A percentile compares a stretch with the other conserved stretches of the same genome.
Evolutionary conservation across 2,329 filamentous ascomycete genomes (phyloP).

Genomic region (Scopulariopsis brevicaulis): DNA sequence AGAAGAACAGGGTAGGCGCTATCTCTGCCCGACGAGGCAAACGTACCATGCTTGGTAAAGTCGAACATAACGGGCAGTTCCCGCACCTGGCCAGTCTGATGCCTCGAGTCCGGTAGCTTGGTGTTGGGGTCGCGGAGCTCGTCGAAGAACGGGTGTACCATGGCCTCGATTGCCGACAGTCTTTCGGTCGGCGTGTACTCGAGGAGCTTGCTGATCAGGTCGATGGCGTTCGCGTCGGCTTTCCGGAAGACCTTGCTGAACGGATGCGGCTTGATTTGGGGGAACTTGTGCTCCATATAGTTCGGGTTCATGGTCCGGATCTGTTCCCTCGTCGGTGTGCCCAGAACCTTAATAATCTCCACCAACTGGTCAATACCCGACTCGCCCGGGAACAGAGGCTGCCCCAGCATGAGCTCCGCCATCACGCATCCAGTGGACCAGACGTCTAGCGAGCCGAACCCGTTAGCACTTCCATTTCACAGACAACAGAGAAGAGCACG

Average conservation of each 20-base stretch:
- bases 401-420: conserved; percentile 97
- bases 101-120: conserved; percentile 85
- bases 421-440: conserved; percentile 99
- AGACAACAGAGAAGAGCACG: not conserved
- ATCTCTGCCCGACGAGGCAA: not conserved
- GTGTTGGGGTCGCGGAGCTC: conserved; percentile 88
- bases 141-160: conserved; percentile 98
- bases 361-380: conserved; percentile 97
- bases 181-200: conserved; percentile 98
- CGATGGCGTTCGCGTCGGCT: conserved; percentile 84
- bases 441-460: conserved; percentile 59
- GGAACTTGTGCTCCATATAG: conserved; percentile 99
- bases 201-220: conserved; percentile 83
- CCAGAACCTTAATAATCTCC: conserved; percentile 98
- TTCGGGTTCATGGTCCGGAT: conserved; percentile 99
- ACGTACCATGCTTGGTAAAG: conserved; percentile 85
- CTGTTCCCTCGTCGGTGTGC: conserved; percentile 92
- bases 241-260: conserved; percentile 99
- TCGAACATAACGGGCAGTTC: conserved; percentile 86
- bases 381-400: conserved; percentile 94
- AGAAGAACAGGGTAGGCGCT: not conserved
- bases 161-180: conserved; percentile 84
- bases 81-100: conserved; percentile 66
- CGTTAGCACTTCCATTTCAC: not conserved
- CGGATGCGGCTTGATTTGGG: conserved; percentile 97